Percentiles rank a stretch among this genome's conserved stretches.
Evolutionary conservation across 192 early-diverging fungal species (phyloP).

Genomic region (Mortierella antarctica): DNA sequence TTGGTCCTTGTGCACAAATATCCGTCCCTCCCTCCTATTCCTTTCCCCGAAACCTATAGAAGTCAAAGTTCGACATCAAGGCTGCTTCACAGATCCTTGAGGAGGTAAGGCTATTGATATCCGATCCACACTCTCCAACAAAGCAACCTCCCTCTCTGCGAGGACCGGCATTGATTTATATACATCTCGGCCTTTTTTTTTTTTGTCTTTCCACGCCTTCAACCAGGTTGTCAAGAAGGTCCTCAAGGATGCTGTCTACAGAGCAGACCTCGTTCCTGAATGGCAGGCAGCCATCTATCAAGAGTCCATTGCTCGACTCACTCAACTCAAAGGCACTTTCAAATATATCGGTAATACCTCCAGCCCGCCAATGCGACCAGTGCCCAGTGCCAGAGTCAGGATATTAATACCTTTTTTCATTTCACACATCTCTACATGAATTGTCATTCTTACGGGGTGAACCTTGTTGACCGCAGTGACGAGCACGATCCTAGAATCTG

Average conservation of each 20-base stretch:
- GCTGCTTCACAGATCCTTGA: slow-evolving; percentile 31
- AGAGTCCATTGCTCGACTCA: slow-evolving; percentile 31
- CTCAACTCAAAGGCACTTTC: slow-evolving; percentile 36
- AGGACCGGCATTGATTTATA: not conserved
- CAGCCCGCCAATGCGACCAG: too few relatives aligned
- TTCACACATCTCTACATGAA: not conserved
- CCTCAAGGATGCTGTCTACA: slow-evolving; percentile 35
- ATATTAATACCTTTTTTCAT: not conserved
- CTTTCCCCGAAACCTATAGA: slow-evolving; percentile 1
- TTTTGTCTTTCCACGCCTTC: not conserved
- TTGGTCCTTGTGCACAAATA: not conserved
- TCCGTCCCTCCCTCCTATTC: not conserved
- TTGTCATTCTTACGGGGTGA: not conserved
- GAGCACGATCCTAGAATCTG: slow-evolving; percentile 35
- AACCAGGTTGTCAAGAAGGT: slow-evolving; percentile 39
- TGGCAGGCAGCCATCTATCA: slow-evolving; percentile 44
- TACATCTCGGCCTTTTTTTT: not conserved
- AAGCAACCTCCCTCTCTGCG: too few relatives aligned
- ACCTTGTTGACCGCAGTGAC: slow-evolving; percentile 11
- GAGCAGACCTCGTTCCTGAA: slow-evolving; percentile 37
- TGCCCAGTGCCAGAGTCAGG: not conserved
- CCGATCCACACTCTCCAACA: too few relatives aligned
- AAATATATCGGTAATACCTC: slow-evolving; percentile 36
- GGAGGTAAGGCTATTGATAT: slow-evolving; percentile 6
- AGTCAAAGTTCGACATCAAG: slow-evolving; percentile 32